These are phyloP conservation scores for Coprinopsis sp. DNA, from an alignment of 768 basidiomycete genomes.

Conservation along the genomic window DNA sequence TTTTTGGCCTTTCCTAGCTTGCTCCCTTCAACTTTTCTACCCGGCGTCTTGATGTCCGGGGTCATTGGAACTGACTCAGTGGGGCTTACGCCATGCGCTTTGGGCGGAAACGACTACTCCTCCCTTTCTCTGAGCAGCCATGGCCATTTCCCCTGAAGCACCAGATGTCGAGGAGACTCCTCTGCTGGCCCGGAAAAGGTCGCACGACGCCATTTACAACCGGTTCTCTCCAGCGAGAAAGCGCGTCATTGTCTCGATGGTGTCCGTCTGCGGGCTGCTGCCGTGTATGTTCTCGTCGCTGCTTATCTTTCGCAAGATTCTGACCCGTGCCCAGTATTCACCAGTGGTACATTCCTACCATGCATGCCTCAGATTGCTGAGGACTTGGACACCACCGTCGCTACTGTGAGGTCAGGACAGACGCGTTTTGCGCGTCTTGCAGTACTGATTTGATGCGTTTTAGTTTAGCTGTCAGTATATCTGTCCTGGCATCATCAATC, in stretches of 20 bases:
- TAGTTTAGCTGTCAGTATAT: slow-evolving; percentile 34
- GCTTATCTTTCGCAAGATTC: background rate
- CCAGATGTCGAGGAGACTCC: too few species aligned
- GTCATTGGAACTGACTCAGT: too few species aligned
- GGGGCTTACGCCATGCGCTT: too few species aligned
- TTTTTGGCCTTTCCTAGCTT: slow-evolving; percentile 13
- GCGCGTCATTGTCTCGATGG: slow-evolving; percentile 41
- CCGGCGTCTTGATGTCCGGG: too few species aligned
- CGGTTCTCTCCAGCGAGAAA: slow-evolving; percentile 44
- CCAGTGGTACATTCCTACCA: slow-evolving; percentile 65
- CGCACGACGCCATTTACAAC: slow-evolving; percentile 37
- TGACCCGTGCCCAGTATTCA: slow-evolving; percentile 47
- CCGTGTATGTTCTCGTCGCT: slow-evolving; percentile 44
- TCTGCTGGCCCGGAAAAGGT: too few species aligned
- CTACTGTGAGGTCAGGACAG: slow-evolving; percentile 49
- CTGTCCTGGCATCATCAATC: slow-evolving; percentile 28
- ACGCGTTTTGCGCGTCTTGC: background rate
- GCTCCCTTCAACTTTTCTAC: too few species aligned
- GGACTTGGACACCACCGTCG: slow-evolving; percentile 54
- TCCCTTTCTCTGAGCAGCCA: too few species aligned
- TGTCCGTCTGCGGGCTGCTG: slow-evolving; percentile 48
- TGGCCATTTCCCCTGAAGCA: too few species aligned
- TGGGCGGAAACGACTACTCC: too few species aligned
- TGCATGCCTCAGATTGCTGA: slow-evolving; percentile 68
- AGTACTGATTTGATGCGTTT: background rate